A percentile compares a stretch with the other conserved stretches of the same genome.
Evolutionary conservation across 192 early-diverging fungal genomes (phyloP).

Genomic region (Coemansia umbellata): DNA sequence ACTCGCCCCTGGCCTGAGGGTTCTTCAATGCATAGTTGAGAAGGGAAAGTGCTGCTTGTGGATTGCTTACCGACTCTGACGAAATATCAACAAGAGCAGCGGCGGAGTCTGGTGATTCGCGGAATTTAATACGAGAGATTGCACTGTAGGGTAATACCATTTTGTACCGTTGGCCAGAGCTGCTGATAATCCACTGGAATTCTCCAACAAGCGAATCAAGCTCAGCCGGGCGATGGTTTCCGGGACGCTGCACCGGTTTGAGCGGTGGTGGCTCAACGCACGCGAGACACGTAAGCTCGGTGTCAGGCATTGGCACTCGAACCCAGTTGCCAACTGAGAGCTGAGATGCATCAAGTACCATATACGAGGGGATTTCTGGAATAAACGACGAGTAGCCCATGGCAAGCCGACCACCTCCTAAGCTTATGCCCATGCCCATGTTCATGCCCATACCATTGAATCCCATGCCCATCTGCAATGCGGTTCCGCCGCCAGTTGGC

Average conservation of each 20-base stretch:
- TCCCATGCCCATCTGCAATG: not conserved
- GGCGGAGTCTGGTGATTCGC: constrained; percentile 36
- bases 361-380: constrained; percentile 44
- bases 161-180: constrained; percentile 43
- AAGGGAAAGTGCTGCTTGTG: constrained; percentile 36
- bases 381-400: constrained; percentile 27
- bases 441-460: constrained; percentile 3
- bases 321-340: constrained; percentile 45
- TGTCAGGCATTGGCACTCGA: constrained; percentile 40
- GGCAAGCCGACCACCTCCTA: constrained; percentile 1
- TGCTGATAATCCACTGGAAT: constrained; percentile 51
- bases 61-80: constrained; percentile 30
- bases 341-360: constrained; percentile 33
- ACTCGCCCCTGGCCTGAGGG: constrained; percentile 40
- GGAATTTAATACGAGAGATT: constrained; percentile 43
- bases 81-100: constrained; percentile 24
- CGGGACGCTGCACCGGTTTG: constrained; percentile 47
- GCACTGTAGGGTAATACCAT: constrained; percentile 48
- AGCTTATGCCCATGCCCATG: constrained; percentile 7
- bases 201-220: constrained; percentile 49
- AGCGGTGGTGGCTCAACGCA: constrained; percentile 46
- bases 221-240: constrained; percentile 48
- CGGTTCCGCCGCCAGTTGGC: not conserved
- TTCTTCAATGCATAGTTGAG: constrained; percentile 35
- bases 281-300: constrained; percentile 43